These are phyloP conservation scores for Nemania sp. DNA, from an alignment of 2,329 filamentous ascomycete species.

Conservation along the genomic window DNA sequence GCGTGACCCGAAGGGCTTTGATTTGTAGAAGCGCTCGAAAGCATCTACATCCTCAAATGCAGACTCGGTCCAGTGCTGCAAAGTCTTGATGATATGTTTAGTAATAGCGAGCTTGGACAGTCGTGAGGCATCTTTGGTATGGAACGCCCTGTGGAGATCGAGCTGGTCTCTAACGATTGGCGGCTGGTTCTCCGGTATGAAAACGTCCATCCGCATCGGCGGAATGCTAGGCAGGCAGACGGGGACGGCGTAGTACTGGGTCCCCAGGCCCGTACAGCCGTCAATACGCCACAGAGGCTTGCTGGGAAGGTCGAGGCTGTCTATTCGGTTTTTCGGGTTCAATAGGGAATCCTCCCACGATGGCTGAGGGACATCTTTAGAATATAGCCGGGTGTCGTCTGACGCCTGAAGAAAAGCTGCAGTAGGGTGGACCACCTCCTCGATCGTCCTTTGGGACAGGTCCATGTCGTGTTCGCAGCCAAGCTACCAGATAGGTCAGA, in stretches of 20 bases:
- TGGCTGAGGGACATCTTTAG: slow-evolving; percentile 12
- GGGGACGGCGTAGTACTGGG: slow-evolving; percentile 60
- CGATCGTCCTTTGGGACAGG: slow-evolving; percentile 54
- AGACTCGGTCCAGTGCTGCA: slow-evolving; percentile 54
- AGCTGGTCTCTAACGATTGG: slow-evolving; percentile 50
- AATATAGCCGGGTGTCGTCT: slow-evolving; percentile 12
- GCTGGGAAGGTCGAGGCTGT: slow-evolving; percentile 53
- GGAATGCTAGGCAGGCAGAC: slow-evolving; percentile 51
- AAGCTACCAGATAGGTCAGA: slow-evolving; percentile 20
- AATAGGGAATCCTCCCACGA: slow-evolving; percentile 54
- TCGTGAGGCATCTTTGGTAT: slow-evolving; percentile 54
- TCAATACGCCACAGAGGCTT: slow-evolving; percentile 61
- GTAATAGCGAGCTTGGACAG: slow-evolving; percentile 55
- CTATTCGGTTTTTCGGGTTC: slow-evolving; percentile 64
- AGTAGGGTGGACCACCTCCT: slow-evolving; percentile 61
- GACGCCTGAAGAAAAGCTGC: slow-evolving; percentile 48
- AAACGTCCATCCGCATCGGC: slow-evolving; percentile 61
- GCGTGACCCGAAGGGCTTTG: slow-evolving; percentile 59
- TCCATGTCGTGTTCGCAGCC: slow-evolving; percentile 49
- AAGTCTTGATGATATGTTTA: slow-evolving; percentile 55
- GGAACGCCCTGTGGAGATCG: slow-evolving; percentile 56
- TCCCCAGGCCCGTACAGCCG: slow-evolving; percentile 59
- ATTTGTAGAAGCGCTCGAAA: slow-evolving; percentile 45
- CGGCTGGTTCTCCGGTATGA: slow-evolving; percentile 55
- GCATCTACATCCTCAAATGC: slow-evolving; percentile 38